Percentiles rank a stretch among this genome's conserved stretches.
phyloP scores from a whole-genome alignment of 768 basidiomycete genomes.

The Leccinum ochraceum region DNA sequence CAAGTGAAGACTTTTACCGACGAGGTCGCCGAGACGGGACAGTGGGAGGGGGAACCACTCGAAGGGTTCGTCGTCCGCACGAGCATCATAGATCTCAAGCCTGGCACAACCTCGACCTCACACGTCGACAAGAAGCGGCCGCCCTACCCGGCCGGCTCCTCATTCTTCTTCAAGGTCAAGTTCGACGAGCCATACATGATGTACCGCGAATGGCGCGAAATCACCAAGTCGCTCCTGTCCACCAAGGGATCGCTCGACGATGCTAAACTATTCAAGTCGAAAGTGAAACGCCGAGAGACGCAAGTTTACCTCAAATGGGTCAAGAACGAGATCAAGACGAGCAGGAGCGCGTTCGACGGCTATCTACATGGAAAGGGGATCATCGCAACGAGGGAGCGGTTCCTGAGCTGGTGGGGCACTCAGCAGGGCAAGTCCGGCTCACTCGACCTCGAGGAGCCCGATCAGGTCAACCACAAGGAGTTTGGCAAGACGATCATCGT shows the following conservation, averaged over 20 bases:
- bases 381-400: slow-evolving; percentile 77
- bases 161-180: slow-evolving; percentile 99
- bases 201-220: slow-evolving; percentile 97
- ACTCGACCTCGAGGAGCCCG: slow-evolving; percentile 28
- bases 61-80: slow-evolving; percentile 96
- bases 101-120: slow-evolving; percentile 26
- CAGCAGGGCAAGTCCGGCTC: slow-evolving; percentile 44
- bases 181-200: slow-evolving; percentile 99
- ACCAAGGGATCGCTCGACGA: slow-evolving; percentile 34
- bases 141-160: slow-evolving; percentile 76
- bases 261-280: slow-evolving; percentile 55
- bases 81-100: slow-evolving; percentile 50
- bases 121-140: slow-evolving; percentile 31
- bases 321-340: slow-evolving; percentile 64
- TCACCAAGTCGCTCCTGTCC: slow-evolving; percentile 75
- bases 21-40: slow-evolving; percentile 61
- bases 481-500: slow-evolving; percentile 81
- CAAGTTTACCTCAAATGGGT: slow-evolving; percentile 83
- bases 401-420: slow-evolving; percentile 64
- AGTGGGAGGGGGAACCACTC: slow-evolving; percentile 81
- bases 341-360: slow-evolving; percentile 59
- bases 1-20: slow-evolving; percentile 76
- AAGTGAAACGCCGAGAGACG: slow-evolving; percentile 78
- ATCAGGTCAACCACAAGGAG: slow-evolving; percentile 17
- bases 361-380: slow-evolving; percentile 80